These are phyloP conservation scores for Aphanomyces euteiches DNA, from an alignment of 352 stramenopile species.

Conservation along the genomic window DNA sequence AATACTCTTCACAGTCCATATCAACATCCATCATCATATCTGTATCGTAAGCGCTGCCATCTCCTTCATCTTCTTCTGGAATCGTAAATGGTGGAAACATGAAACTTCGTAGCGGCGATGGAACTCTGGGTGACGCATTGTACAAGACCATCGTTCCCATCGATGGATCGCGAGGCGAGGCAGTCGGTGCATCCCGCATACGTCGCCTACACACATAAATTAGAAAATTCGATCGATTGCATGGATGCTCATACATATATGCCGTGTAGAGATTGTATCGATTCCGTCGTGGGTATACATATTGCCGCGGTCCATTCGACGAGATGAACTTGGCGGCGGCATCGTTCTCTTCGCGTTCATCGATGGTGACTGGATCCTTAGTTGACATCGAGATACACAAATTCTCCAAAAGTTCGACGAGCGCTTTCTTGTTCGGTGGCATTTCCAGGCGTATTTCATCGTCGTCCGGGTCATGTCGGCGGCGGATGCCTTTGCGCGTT, in stretches of 20 bases:
- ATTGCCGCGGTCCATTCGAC: conserved; percentile 20
- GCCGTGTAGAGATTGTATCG: conserved; percentile 11
- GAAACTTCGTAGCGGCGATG: conserved; percentile 3
- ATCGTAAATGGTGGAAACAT: conserved; percentile 26
- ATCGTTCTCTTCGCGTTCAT: neutral
- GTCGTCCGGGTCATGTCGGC: conserved; percentile 13
- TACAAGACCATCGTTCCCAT: conserved; percentile 19
- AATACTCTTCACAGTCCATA: conserved; percentile 23
- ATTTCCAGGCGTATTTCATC: conserved; percentile 10
- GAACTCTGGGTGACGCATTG: neutral
- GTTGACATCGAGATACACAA: conserved; percentile 18
- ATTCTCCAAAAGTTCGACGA: conserved; percentile 21
- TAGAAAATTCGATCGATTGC: too few species aligned
- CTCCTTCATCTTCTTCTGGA: conserved; percentile 14
- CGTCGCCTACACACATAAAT: neutral
- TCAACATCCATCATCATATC: conserved; percentile 23
- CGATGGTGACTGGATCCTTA: neutral
- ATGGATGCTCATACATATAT: conserved; percentile 9
- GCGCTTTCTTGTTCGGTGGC: conserved; percentile 22
- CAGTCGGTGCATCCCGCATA: neutral
- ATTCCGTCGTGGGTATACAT: conserved; percentile 6
- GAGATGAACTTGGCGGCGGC: conserved; percentile 5
- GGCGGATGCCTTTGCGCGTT: conserved; percentile 1
- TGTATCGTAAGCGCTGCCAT: neutral
- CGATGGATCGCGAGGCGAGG: conserved; percentile 8